Evolutionary conservation across 2,329 filamentous ascomycete species (phyloP).

Genomic region (Fusarium musae): DNA sequence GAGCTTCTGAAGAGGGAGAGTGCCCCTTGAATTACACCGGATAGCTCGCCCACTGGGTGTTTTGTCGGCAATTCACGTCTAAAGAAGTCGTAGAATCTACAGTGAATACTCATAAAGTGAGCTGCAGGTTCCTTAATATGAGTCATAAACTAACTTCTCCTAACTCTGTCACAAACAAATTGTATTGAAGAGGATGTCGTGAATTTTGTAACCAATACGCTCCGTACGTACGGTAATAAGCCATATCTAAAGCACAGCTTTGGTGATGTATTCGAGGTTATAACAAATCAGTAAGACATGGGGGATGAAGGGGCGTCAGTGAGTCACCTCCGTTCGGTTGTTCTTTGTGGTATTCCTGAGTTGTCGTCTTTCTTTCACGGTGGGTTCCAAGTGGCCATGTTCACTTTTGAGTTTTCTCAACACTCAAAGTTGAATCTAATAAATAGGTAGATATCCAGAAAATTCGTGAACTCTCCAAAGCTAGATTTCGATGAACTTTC

Average conservation of each 20-base stretch:
- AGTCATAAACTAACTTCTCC: background rate
- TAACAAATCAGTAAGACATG: too few relatives aligned
- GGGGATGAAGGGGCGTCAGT: background rate
- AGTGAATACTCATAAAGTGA: background rate
- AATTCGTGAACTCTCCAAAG: background rate
- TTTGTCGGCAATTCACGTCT: background rate
- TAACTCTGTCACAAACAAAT: background rate
- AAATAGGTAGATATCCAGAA: background rate
- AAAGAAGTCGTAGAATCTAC: background rate
- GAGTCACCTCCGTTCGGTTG: rapidly evolving
- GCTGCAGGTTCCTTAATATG: background rate
- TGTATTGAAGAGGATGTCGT: background rate
- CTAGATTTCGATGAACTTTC: background rate
- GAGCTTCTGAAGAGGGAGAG: background rate
- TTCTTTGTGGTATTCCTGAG: background rate
- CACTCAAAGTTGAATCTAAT: background rate
- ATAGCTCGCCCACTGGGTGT: background rate
- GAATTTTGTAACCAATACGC: background rate
- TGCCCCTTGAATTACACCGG: background rate
- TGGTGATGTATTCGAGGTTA: background rate
- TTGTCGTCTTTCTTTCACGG: background rate
- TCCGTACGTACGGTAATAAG: background rate
- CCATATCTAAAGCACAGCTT: background rate
- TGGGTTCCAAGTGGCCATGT: background rate
- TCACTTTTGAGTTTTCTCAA: background rate